Percentiles rank a stretch among this genome's conserved stretches.
These are phyloP conservation scores for Plasmodium knowlesi DNA, from an alignment of 169 alveolate genomes.

Conservation along the genomic window DNA sequence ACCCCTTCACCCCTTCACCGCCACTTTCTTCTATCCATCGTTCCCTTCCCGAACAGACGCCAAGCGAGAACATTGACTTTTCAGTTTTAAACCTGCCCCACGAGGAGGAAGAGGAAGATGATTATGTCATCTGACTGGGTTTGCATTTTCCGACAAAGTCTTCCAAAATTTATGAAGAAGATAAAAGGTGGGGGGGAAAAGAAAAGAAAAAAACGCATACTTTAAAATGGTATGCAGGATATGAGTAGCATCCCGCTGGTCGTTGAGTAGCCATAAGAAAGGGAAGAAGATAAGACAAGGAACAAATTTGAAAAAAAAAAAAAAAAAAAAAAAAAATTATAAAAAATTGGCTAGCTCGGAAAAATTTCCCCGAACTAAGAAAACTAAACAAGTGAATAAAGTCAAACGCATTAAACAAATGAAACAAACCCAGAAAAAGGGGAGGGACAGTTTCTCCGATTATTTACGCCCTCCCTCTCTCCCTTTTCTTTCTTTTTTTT, in stretches of 20 bases:
- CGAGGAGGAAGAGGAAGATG: conserved; percentile 19
- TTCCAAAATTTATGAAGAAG: background rate
- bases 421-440: background rate
- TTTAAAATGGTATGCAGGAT: background rate
- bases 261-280: background rate
- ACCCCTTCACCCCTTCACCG: background rate
- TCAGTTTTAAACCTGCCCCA: conserved; percentile 39
- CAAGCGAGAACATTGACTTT: conserved; percentile 56
- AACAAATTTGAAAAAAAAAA: background rate
- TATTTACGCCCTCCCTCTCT: background rate
- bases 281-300: background rate
- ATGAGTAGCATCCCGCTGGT: background rate
- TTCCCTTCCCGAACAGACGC: conserved; percentile 2
- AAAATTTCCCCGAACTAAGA: background rate
- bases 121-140: background rate
- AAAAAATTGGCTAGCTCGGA: background rate
- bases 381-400: background rate
- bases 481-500: background rate
- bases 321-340: no score
- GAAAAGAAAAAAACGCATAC: background rate
- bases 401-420: background rate
- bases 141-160: background rate
- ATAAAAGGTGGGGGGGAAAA: background rate
- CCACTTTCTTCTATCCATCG: no score
- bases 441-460: background rate